phyloP scores from a whole-genome alignment of 2,329 filamentous ascomycete genomes.

The Trichoderma arundinaceum region DNA sequence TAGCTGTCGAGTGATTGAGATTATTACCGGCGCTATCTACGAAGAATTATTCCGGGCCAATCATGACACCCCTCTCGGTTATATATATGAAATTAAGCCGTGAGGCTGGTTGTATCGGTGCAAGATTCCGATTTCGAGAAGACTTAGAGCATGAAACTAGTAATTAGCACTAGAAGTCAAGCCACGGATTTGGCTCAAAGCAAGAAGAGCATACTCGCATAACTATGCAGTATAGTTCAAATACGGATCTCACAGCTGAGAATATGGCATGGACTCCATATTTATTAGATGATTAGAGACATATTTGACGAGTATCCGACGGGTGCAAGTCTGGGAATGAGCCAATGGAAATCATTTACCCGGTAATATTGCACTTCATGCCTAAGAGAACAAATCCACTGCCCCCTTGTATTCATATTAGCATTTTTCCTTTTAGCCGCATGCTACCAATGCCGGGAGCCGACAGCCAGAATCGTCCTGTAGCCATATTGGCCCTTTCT shows the following conservation, averaged over 20 bases:
- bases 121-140: background rate
- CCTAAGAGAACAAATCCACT: background rate
- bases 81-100: conserved; percentile 5
- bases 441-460: background rate
- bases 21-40: background rate
- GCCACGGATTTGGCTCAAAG: background rate
- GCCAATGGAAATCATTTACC: background rate
- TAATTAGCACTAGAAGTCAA: background rate
- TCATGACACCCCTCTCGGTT: conserved; percentile 3
- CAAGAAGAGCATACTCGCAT: background rate
- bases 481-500: background rate
- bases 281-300: too few relatives aligned
- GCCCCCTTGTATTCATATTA: background rate
- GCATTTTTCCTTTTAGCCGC: conserved; percentile 27
- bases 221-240: background rate
- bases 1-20: conserved; percentile 8
- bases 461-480: background rate
- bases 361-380: conserved; percentile 5
- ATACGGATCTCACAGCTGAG: background rate
- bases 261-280: too few relatives aligned
- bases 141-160: background rate
- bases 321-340: background rate
- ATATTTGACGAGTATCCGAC: background rate
- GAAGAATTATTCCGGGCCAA: background rate
- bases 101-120: background rate